phyloP scores from a whole-genome alignment of 768 basidiomycete genomes.

The Roridomyces roridus region DNA sequence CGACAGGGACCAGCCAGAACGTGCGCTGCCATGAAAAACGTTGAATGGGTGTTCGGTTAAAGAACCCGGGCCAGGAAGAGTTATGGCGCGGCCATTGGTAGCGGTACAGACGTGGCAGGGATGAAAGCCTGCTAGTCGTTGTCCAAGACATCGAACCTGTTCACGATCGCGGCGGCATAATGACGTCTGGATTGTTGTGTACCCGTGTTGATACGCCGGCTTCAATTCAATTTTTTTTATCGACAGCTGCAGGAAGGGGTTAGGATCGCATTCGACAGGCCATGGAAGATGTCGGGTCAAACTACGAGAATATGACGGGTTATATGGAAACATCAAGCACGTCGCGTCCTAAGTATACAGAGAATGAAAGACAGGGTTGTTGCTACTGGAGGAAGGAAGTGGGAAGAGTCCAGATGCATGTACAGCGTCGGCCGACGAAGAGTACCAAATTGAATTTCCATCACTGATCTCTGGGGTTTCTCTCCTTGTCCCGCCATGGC shows the following conservation, averaged over 20 bases:
- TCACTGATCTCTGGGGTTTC: constrained; percentile 15
- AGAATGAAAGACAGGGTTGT: too few species aligned
- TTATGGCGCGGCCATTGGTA: constrained; percentile 32
- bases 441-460: neutral
- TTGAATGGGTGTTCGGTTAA: constrained; percentile 38
- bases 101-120: constrained; percentile 15
- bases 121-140: neutral
- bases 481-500: constrained; percentile 45
- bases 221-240: neutral
- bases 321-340: too few species aligned
- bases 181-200: constrained; percentile 15
- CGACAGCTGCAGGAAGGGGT: neutral
- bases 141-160: constrained; percentile 13
- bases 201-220: neutral
- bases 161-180: constrained; percentile 9
- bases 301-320: too few species aligned
- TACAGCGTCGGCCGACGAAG: too few species aligned
- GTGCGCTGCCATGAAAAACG: constrained; percentile 36
- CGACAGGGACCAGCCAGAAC: constrained; percentile 64
- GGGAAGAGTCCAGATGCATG: too few species aligned
- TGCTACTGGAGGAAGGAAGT: too few species aligned
- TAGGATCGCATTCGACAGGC: neutral
- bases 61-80: constrained; percentile 38
- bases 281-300: constrained; percentile 10
- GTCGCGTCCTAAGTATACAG: too few species aligned